phyloP scores from a whole-genome alignment of 495 filamentous ascomycete species.

The Podospora fimiseda region DNA sequence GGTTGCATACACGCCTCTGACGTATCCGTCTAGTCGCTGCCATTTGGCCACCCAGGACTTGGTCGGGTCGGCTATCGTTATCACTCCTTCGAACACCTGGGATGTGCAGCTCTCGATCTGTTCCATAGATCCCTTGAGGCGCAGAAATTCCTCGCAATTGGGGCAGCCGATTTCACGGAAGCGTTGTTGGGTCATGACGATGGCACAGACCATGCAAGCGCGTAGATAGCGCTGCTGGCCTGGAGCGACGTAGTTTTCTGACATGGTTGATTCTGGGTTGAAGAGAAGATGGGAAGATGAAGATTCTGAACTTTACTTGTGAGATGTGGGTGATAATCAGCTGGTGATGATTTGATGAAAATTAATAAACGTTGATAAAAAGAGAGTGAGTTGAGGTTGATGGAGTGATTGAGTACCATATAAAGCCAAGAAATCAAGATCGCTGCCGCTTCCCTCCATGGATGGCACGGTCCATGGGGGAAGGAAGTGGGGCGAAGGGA shows the following conservation, averaged over 20 bases:
- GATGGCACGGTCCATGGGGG: not conserved
- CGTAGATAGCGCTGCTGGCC: conserved; percentile 74
- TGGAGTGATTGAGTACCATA: too few relatives aligned
- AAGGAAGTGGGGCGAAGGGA: not conserved
- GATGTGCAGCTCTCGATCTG: conserved; percentile 88
- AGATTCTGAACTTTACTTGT: too few relatives aligned
- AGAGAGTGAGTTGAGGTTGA: too few relatives aligned
- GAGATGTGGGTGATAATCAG: too few relatives aligned
- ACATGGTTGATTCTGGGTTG: conserved; percentile 23
- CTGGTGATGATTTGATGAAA: too few relatives aligned
- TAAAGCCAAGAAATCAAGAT: not conserved
- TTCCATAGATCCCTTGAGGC: conserved; percentile 70
- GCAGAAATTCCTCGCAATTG: conserved; percentile 89
- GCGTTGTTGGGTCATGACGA: conserved; percentile 73
- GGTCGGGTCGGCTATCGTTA: conserved; percentile 68
- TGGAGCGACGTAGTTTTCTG: conserved; percentile 55
- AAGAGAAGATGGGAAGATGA: not conserved
- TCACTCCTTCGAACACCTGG: conserved; percentile 85
- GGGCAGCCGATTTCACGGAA: conserved; percentile 85
- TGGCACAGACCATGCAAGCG: conserved; percentile 96
- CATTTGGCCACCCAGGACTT: conserved; percentile 89
- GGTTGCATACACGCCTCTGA: conserved; percentile 82
- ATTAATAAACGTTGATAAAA: too few relatives aligned
- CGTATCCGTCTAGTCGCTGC: conserved; percentile 84
- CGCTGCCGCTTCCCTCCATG: not conserved